A percentile compares a stretch with the other conserved stretches of the same genome.
These are phyloP conservation scores for Aspergillus taichungensis DNA, from an alignment of 495 filamentous ascomycete genomes.

Conservation along the genomic window DNA sequence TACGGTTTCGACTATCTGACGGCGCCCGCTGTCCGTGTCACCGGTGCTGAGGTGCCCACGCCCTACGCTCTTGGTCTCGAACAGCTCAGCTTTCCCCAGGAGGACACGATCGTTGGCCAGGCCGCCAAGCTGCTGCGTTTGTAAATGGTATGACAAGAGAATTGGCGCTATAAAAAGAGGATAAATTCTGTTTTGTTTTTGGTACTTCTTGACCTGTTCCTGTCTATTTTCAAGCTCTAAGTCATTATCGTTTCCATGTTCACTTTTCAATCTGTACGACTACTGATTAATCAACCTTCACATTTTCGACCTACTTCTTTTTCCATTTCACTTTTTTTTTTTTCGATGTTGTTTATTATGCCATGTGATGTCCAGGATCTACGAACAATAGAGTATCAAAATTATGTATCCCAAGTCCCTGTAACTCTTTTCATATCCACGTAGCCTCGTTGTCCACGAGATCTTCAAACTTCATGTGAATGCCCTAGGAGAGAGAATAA, in stretches of 20 bases:
- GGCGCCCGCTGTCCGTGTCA: conserved; percentile 84
- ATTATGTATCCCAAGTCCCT: no score
- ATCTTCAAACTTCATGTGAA: no score
- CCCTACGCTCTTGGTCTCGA: conserved; percentile 85
- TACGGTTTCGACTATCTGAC: conserved; percentile 97
- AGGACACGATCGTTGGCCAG: conserved; percentile 72
- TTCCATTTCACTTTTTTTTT: conserved; percentile 17
- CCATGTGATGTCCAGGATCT: conserved; percentile 16
- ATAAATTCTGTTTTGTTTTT: conserved; percentile 28
- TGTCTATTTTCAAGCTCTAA: conserved; percentile 14
- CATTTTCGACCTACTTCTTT: no score
- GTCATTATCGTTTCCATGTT: conserved; percentile 17
- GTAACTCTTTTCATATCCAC: no score
- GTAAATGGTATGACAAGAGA: conserved; percentile 28
- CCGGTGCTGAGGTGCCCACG: conserved; percentile 92
- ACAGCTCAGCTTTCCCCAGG: conserved; percentile 84
- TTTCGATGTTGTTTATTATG: conserved; percentile 14
- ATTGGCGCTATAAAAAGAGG: conserved; percentile 2
- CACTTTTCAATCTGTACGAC: no score
- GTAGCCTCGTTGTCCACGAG: no score
- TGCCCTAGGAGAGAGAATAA: no score
- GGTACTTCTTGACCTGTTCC: conserved; percentile 19
- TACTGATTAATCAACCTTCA: no score
- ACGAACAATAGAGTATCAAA: no score
- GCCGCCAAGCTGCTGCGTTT: conserved; percentile 76